A percentile compares a stretch with the other conserved stretches of the same genome.
Conservation (phyloP, 345 rosid species). For the Geranium rotundifolium region DNA sequence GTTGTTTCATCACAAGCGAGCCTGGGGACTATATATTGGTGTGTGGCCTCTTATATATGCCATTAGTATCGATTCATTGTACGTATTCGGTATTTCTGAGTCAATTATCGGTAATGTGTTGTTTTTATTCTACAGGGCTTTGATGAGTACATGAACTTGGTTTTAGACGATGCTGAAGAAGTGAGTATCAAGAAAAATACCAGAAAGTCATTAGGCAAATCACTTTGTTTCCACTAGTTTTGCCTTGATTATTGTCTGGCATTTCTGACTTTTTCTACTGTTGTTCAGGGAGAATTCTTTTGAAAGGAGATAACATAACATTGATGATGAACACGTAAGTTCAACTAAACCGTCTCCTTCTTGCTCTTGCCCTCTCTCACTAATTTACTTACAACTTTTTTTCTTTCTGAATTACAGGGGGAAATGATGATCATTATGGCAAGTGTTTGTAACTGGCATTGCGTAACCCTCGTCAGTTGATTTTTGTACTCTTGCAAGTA, state of each 20-base stretch:
- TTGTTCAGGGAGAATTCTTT: conserved; percentile 75
- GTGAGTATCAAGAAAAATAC: conserved; percentile 78
- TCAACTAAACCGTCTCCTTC: background rate
- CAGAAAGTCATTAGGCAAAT: conserved; percentile 66
- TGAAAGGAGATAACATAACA: conserved; percentile 87
- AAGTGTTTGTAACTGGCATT: background rate
- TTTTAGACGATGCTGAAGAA: conserved; percentile 96
- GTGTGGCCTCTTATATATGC: too few species aligned
- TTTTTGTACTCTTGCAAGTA: too few species aligned
- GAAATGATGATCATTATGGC: conserved; percentile 25
- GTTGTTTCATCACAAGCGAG: background rate
- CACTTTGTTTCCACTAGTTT: background rate
- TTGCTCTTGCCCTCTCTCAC: background rate
- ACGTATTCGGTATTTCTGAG: background rate
- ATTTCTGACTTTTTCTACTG: conserved; percentile 1
- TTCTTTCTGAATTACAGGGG: conserved; percentile 27
- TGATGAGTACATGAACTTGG: conserved; percentile 96
- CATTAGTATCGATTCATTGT: too few species aligned
- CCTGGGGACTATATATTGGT: too few species aligned
- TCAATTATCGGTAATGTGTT: background rate
- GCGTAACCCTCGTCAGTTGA: too few species aligned
- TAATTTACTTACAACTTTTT: background rate
- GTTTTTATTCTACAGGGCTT: conserved; percentile 48
- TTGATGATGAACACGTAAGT: conserved; percentile 89
- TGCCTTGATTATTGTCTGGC: background rate